Base-by-base conservation (phyloP, 257 asterid genomes). In the Jacaranda mimosifolia region DNA sequence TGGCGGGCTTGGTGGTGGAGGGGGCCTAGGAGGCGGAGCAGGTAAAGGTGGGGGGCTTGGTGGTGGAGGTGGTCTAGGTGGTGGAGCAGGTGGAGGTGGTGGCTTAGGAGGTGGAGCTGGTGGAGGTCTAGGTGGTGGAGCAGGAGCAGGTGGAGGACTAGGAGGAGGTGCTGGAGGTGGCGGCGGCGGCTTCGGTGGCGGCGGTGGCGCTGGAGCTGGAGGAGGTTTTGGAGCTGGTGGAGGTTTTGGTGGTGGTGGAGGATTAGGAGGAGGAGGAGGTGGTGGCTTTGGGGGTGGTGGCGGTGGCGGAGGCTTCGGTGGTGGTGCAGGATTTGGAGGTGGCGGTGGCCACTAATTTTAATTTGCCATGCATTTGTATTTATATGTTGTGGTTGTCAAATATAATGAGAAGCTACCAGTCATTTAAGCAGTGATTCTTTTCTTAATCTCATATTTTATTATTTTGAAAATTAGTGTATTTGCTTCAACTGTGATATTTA, bases 71-170 rank as follows among this genome's bases (percentile, higher is more conserved):
- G 72, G 81, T n/a, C n/a, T n/a, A n/a, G n/a, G 66, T n/a, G 76
- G 76, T 38, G n/a, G n/a, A n/a, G n/a, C n/a, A n/a, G 76, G 76
- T 0, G 89, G 89, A 5, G 76, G 76, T 13, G 11, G 40, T 3
- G 76, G 76, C 6, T 55, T 55, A 5, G 76, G 75, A 9, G 65
- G 70, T 17, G 80, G 75, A 4, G 76, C 43, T 4, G 81, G 81
- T 49, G 81, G 82, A 38, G 73, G 72, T 58, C n/a, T n/a, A n/a
- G 81, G 81, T 67, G 82, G 82, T 39, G 72, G 81, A n/a, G n/a
- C n/a, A n/a, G n/a, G n/a, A n/a, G n/a, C 0, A 6, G 74, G 74
- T 17, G 72, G 10, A 4, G 74, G 52, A n/a, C n/a, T n/a, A 46
- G 52, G 74, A 0, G 74, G 63, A 6, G 60, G 66, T n/a, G 76